Evolutionary conservation across 176 grass and related monocot species (phyloP).

Genomic region (Miscanthus lutarioriparius): DNA sequence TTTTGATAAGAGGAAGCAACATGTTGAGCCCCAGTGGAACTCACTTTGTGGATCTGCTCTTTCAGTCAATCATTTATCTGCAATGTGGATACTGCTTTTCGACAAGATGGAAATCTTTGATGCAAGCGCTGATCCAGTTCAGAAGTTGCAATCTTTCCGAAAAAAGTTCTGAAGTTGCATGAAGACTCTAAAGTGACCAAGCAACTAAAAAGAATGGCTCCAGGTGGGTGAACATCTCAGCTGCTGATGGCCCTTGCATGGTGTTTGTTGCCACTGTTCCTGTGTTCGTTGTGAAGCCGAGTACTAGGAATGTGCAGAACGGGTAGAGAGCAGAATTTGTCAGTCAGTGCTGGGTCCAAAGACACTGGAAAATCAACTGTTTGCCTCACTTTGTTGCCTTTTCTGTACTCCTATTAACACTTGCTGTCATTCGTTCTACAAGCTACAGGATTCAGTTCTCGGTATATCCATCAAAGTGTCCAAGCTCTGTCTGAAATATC

Average conservation of each 20-base stretch:
- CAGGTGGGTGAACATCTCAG: too few relatives aligned
- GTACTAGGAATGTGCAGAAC: slow-evolving; percentile 45
- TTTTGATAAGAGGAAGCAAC: too few relatives aligned
- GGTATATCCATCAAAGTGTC: background rate
- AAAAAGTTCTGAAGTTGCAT: background rate
- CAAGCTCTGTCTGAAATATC: slow-evolving; percentile 24
- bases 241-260: too few relatives aligned
- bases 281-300: too few relatives aligned
- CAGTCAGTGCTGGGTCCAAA: slow-evolving; percentile 37
- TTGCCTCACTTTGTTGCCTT: background rate
- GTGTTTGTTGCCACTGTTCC: too few relatives aligned
- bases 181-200: too few relatives aligned
- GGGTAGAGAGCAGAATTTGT: slow-evolving; percentile 32
- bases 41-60: too few relatives aligned
- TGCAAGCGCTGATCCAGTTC: background rate
- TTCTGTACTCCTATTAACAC: too few relatives aligned
- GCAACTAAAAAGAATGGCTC: too few relatives aligned
- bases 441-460: background rate
- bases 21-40: too few relatives aligned
- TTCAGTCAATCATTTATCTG: background rate
- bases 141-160: background rate
- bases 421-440: background rate
- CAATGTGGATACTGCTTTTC: too few relatives aligned
- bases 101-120: too few relatives aligned
- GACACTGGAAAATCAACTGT: slow-evolving; percentile 33